Percentiles rank a stretch among this genome's conserved stretches.
Conservation (phyloP, 441 rosid genomes). For the Hypseocharis bilobata region DNA sequence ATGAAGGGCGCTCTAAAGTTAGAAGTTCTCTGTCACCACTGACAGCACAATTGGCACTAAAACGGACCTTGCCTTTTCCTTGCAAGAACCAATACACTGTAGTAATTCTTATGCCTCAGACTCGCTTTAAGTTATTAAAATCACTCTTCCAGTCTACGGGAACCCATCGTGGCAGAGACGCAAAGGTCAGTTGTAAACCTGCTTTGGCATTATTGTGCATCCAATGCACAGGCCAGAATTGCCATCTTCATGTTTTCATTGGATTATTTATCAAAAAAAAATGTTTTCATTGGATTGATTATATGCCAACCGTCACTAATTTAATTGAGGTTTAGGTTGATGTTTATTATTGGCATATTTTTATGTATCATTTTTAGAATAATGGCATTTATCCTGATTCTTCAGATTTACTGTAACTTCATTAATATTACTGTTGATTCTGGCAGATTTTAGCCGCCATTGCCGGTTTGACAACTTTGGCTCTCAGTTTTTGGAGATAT, state of each 20-base stretch:
- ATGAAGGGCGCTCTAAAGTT: constrained; percentile 63
- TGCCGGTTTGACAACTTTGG: constrained; percentile 46
- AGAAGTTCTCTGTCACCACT: constrained; percentile 52
- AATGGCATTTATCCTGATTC: not conserved
- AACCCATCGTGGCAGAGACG: constrained; percentile 29
- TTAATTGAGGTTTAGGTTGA: too few species aligned
- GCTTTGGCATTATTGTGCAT: constrained; percentile 9
- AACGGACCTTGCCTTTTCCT: constrained; percentile 61
- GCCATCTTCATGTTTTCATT: too few species aligned
- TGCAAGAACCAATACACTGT: constrained; percentile 72
- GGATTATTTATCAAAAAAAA: too few species aligned
- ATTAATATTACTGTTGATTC: constrained; percentile 3
- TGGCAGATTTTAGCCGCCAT: constrained; percentile 54
- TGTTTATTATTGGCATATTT: too few species aligned
- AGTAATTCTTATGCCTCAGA: constrained; percentile 73
- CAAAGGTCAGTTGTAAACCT: constrained; percentile 48
- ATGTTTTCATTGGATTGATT: too few species aligned
- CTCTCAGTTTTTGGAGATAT: constrained; percentile 55
- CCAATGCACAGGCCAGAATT: not conserved
- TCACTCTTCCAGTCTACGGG: constrained; percentile 34
- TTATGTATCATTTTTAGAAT: too few species aligned
- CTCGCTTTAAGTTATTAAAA: constrained; percentile 40
- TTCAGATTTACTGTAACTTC: not conserved
- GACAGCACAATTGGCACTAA: constrained; percentile 51
- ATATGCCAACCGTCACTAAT: too few species aligned